phyloP scores from a whole-genome alignment of 1,284 basidiomycete genomes.

The Austroboletus olivaceoglutinosus region DNA sequence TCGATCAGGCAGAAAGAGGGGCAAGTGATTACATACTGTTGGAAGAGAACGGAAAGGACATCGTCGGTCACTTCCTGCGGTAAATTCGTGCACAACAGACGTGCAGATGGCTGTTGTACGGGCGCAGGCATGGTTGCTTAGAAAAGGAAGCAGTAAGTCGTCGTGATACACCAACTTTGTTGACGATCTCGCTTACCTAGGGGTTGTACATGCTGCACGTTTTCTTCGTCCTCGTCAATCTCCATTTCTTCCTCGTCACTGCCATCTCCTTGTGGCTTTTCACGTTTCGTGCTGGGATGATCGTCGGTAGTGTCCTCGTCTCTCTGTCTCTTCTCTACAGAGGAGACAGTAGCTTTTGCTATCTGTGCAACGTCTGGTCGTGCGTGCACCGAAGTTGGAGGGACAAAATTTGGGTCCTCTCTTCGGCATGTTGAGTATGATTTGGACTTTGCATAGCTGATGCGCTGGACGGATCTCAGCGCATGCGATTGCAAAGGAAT shows the following conservation, averaged over 20 bases:
- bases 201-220: constrained; percentile 36
- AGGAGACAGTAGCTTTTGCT: constrained; percentile 32
- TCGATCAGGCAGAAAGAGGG: neutral
- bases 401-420: constrained; percentile 75
- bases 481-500: constrained; percentile 3
- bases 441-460: constrained; percentile 83
- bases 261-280: constrained; percentile 62
- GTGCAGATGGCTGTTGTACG: constrained; percentile 58
- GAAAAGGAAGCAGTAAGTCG: constrained; percentile 32
- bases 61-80: constrained; percentile 80
- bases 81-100: constrained; percentile 73
- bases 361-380: constrained; percentile 43
- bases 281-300: constrained; percentile 62
- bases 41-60: constrained; percentile 79
- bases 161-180: neutral
- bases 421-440: constrained; percentile 75
- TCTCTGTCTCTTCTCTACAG: constrained; percentile 60
- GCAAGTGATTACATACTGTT: constrained; percentile 60
- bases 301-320: constrained; percentile 60
- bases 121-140: constrained; percentile 50
- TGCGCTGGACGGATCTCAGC: constrained; percentile 52
- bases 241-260: constrained; percentile 83
- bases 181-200: constrained; percentile 42
- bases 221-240: constrained; percentile 77
- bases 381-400: constrained; percentile 61